Evolutionary conservation across 208 protist species (phyloP).

Genomic region (Acanthamoeba rhysodes): DNA sequence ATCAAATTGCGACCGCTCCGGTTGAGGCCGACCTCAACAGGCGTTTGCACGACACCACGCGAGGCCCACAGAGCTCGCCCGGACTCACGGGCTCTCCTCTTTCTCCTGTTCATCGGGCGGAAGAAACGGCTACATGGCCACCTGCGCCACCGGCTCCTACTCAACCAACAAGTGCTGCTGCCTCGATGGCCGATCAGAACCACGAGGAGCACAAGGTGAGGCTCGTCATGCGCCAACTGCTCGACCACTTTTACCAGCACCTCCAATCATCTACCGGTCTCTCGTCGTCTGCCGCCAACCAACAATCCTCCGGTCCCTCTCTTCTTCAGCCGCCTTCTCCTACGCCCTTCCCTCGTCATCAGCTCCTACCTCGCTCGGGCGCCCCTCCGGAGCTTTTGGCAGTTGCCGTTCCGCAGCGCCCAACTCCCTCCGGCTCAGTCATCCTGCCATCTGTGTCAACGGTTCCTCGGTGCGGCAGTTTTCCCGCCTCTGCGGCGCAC

Average conservation of each 20-base stretch:
- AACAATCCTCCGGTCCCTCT: neutral
- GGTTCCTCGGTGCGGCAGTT: too few relatives aligned
- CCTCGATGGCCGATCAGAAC: neutral
- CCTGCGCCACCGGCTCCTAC: too few relatives aligned
- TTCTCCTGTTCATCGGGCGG: neutral
- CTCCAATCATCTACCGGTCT: neutral
- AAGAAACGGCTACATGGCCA: neutral
- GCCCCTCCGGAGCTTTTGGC: too few relatives aligned
- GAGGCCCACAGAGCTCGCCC: neutral
- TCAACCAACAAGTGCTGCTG: too few relatives aligned
- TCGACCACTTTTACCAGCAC: neutral
- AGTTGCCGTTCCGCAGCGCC: too few relatives aligned
- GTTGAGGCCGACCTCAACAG: too few relatives aligned
- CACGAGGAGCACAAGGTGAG: neutral
- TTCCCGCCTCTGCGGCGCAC: too few relatives aligned
- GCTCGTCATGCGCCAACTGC: neutral
- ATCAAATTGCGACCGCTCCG: too few relatives aligned
- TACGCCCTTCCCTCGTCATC: neutral
- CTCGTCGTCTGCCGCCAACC: neutral
- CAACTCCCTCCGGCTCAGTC: too few relatives aligned
- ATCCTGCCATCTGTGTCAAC: too few relatives aligned
- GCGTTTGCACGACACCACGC: too few relatives aligned
- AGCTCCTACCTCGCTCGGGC: neutral
- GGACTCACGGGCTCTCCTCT: neutral
- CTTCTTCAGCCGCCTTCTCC: neutral